Evolutionary conservation across 805 yeast species (phyloP).

Genomic region (Candida montana): DNA sequence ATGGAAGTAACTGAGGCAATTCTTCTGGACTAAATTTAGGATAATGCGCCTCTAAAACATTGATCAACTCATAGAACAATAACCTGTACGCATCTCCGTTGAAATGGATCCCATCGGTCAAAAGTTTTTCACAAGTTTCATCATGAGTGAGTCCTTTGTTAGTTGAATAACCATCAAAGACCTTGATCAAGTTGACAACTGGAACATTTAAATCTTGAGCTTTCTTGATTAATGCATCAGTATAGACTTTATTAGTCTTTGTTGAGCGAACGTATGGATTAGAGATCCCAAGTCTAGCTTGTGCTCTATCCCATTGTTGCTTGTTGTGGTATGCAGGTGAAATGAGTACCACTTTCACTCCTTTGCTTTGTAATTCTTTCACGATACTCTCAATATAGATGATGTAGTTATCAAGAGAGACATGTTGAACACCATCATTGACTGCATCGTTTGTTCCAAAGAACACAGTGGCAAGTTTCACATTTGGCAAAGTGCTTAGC

Average conservation of each 20-base stretch:
- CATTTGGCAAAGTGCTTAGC: constrained; percentile 42
- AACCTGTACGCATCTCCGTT: constrained; percentile 48
- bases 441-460: constrained; percentile 81
- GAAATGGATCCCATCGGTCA: constrained; percentile 58
- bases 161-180: constrained; percentile 31
- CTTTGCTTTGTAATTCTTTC: constrained; percentile 32
- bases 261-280: constrained; percentile 38
- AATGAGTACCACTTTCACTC: constrained; percentile 50
- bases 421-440: constrained; percentile 39
- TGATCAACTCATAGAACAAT: constrained; percentile 38
- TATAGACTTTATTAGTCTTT: constrained; percentile 41
- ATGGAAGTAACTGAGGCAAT: constrained; percentile 32
- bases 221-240: constrained; percentile 41
- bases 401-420: constrained; percentile 44
- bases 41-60: constrained; percentile 34
- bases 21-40: constrained; percentile 45
- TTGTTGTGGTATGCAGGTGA: constrained; percentile 58
- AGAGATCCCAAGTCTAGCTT: constrained; percentile 21
- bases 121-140: constrained; percentile 20
- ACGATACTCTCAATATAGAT: constrained; percentile 44
- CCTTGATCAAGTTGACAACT: constrained; percentile 48
- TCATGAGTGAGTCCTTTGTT: constrained; percentile 32
- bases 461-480: constrained; percentile 50
- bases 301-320: constrained; percentile 33
- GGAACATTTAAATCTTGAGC: constrained; percentile 47